Conservation (phyloP, 1,284 basidiomycete species). For the Agaricales sp. region DNA sequence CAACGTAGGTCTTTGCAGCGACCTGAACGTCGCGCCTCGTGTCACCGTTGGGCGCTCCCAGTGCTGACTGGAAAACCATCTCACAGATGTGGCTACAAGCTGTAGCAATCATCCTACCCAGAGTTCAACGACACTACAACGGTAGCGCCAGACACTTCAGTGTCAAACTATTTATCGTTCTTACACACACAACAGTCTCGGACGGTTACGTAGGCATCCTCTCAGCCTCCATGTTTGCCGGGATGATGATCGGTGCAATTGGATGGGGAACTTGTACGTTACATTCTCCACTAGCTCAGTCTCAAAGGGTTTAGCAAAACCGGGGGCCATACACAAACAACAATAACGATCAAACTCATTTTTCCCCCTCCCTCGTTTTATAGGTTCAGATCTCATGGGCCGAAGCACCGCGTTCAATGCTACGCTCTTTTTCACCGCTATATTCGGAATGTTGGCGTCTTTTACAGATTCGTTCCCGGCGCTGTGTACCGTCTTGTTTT, state of each 20-base stretch:
- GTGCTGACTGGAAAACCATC: too few species aligned
- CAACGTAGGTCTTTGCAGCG: conserved; percentile 43
- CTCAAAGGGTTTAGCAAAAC: neutral
- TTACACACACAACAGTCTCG: conserved; percentile 34
- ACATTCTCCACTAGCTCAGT: neutral
- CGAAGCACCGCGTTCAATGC: conserved; percentile 86
- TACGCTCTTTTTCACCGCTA: conserved; percentile 81
- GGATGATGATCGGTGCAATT: conserved; percentile 95
- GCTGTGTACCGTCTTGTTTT: conserved; percentile 76
- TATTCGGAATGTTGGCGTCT: conserved; percentile 82
- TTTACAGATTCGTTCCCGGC: conserved; percentile 64
- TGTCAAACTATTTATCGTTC: conserved; percentile 8
- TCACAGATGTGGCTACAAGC: conserved; percentile 83
- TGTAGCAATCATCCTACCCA: conserved; percentile 83
- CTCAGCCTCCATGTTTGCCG: conserved; percentile 76
- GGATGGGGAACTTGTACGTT: conserved; percentile 82
- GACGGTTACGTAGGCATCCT: conserved; percentile 68
- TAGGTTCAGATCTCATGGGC: conserved; percentile 71
- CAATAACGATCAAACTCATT: neutral
- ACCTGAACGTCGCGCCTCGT: neutral
- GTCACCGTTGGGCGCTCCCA: too few species aligned
- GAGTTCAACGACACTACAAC: conserved; percentile 81
- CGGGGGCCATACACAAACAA: too few species aligned
- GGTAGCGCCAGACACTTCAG: conserved; percentile 34
- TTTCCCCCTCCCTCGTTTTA: conserved; percentile 7